Percentiles rank a stretch among this genome's conserved stretches.
These are phyloP conservation scores for Fraxinus angustifolia DNA, from an alignment of 305 asterid species.

Conservation along the genomic window DNA sequence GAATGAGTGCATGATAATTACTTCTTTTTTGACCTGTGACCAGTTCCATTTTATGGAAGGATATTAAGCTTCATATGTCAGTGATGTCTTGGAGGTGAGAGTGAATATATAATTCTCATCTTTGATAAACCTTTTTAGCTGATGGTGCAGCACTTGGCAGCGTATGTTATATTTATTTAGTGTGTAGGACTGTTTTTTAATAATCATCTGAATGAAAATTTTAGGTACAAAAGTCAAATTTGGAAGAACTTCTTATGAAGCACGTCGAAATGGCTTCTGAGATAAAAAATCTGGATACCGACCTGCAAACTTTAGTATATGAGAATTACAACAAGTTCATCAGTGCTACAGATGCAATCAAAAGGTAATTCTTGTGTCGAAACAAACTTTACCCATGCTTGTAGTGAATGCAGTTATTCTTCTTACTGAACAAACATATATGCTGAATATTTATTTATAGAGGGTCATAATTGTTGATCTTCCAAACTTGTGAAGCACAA, in stretches of 20 bases:
- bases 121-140: not conserved
- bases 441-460: not conserved
- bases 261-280: slow-evolving; percentile 99
- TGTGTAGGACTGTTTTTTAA: not conserved
- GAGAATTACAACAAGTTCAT: slow-evolving; percentile 98
- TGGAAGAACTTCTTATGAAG: slow-evolving; percentile 89
- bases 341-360: slow-evolving; percentile 91
- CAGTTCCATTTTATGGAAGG: not conserved
- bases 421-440: not conserved
- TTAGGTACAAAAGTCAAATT: slow-evolving; percentile 83
- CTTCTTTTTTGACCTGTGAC: not conserved
- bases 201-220: not conserved
- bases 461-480: not conserved
- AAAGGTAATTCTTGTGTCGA: slow-evolving; percentile 49
- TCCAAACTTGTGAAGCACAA: not conserved
- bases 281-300: slow-evolving; percentile 93
- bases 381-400: not conserved
- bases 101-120: not conserved
- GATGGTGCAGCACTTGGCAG: not conserved
- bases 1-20: not conserved
- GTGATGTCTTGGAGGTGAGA: not conserved
- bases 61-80: not conserved
- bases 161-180: not conserved
- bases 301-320: slow-evolving; percentile 93
- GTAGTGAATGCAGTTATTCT: not conserved